Percentiles rank a stretch among this genome's conserved stretches.
Evolutionary conservation across 2,329 filamentous ascomycete genomes (phyloP).

Genomic region (Pseudogymnoascus sp.): DNA sequence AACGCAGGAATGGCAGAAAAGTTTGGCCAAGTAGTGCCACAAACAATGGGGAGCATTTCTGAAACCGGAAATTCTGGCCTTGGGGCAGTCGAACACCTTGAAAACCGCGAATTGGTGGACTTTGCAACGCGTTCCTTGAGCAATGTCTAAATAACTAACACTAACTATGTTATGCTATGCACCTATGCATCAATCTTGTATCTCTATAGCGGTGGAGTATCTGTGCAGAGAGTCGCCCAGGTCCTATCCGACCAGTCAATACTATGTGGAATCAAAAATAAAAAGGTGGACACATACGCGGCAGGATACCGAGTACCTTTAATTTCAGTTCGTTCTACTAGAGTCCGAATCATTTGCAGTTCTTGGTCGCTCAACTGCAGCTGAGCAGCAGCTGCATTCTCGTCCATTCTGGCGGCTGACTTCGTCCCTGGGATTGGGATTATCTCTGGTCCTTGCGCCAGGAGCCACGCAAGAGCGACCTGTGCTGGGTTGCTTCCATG

Average conservation of each 20-base stretch:
- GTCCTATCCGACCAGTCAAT: background rate
- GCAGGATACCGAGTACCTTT: slow-evolving; percentile 17
- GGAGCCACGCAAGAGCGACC: slow-evolving; percentile 42
- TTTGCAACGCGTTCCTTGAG: background rate
- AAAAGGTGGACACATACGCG: slow-evolving; percentile 13
- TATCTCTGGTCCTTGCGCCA: slow-evolving; percentile 12
- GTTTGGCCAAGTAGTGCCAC: background rate
- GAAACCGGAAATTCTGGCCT: background rate
- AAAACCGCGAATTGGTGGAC: background rate
- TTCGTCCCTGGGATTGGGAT: slow-evolving; percentile 11
- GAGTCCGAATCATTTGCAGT: slow-evolving; percentile 16
- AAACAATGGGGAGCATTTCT: background rate
- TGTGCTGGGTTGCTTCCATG: slow-evolving; percentile 39
- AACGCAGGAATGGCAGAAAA: background rate
- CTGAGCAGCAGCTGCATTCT: slow-evolving; percentile 10
- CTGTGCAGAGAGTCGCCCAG: background rate
- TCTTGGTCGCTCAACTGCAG: slow-evolving; percentile 19
- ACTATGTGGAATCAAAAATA: background rate
- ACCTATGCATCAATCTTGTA: background rate
- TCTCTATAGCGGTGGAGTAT: background rate
- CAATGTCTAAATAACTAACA: background rate
- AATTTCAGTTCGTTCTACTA: slow-evolving; percentile 17
- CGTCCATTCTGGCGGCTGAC: slow-evolving; percentile 6
- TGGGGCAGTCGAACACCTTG: background rate
- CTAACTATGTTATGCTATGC: background rate